phyloP scores from a whole-genome alignment of 2,329 filamentous ascomycete species.

The Neoscytalidium dimidiatum region DNA sequence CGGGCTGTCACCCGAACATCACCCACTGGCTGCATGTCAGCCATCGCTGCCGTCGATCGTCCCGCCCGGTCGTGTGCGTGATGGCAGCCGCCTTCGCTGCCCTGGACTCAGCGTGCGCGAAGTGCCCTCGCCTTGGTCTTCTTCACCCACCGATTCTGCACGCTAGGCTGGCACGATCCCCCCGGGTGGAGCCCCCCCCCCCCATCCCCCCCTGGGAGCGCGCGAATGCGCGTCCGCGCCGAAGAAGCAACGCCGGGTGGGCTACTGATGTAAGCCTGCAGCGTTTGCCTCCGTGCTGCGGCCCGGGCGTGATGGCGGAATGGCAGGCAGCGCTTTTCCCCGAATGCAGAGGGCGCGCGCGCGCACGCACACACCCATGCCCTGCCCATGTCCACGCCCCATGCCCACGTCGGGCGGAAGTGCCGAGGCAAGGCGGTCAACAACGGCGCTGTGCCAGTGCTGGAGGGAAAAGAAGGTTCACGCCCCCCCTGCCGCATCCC shows the following conservation, averaged over 20 bases:
- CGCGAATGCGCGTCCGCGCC: background rate
- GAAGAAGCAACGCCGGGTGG: slow-evolving; percentile 12
- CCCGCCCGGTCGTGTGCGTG: background rate
- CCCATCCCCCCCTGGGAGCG: background rate
- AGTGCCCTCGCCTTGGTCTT: background rate
- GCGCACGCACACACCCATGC: background rate
- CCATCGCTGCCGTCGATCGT: slow-evolving; percentile 12
- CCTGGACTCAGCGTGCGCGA: background rate
- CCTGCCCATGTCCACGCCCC: no score
- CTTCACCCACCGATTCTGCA: slow-evolving; percentile 11
- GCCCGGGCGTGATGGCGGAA: slow-evolving; percentile 12
- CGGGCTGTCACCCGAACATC: slow-evolving; percentile 11
- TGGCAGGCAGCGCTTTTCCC: slow-evolving; percentile 3
- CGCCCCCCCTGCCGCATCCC: slow-evolving; percentile 9
- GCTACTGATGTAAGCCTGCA: slow-evolving; percentile 16
- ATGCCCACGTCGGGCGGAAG: slow-evolving; percentile 8
- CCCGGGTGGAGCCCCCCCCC: background rate
- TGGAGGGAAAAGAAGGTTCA: slow-evolving; percentile 18
- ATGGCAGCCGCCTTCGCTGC: background rate
- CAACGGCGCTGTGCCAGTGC: no score
- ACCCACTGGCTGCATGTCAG: slow-evolving; percentile 13
- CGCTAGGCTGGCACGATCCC: slow-evolving; percentile 11
- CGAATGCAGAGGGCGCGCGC: background rate
- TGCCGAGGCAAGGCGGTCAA: slow-evolving; percentile 18
- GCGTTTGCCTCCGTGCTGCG: slow-evolving; percentile 11